Conservation (phyloP, 257 asterid genomes). For the Solanum dulcamara region DNA sequence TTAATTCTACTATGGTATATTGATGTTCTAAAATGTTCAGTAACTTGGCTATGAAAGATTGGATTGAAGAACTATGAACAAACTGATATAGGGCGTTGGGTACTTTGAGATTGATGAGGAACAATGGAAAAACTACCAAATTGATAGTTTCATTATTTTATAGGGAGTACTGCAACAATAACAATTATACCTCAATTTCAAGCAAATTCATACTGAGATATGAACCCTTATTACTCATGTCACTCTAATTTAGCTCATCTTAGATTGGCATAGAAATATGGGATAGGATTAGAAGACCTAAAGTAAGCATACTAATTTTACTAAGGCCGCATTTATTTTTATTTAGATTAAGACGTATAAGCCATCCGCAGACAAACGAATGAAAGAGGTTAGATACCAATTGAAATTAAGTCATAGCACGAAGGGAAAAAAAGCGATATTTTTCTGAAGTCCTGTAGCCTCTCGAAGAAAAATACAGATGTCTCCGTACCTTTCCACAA, state of each 20-base stretch:
- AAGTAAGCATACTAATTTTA: no score
- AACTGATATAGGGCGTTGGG: neutral
- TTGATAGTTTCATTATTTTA: neutral
- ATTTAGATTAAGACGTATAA: no score
- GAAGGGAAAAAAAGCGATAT: no score
- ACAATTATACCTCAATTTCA: neutral
- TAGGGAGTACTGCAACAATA: neutral
- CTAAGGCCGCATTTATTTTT: no score
- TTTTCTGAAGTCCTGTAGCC: no score
- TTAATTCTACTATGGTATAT: neutral
- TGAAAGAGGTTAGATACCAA: no score
- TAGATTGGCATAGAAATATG: no score
- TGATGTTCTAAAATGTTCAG: neutral
- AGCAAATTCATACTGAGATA: neutral
- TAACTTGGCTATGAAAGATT: neutral
- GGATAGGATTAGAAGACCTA: no score
- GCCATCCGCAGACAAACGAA: no score
- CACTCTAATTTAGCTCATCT: neutral
- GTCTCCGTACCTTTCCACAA: no score
- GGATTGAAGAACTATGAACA: neutral
- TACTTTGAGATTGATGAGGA: neutral
- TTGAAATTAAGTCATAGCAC: no score
- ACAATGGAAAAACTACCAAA: neutral
- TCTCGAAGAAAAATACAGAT: no score
- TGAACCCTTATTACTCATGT: neutral